phyloP scores from a whole-genome alignment of 495 filamentous ascomycete genomes.

The Pyrenula aspistea region DNA sequence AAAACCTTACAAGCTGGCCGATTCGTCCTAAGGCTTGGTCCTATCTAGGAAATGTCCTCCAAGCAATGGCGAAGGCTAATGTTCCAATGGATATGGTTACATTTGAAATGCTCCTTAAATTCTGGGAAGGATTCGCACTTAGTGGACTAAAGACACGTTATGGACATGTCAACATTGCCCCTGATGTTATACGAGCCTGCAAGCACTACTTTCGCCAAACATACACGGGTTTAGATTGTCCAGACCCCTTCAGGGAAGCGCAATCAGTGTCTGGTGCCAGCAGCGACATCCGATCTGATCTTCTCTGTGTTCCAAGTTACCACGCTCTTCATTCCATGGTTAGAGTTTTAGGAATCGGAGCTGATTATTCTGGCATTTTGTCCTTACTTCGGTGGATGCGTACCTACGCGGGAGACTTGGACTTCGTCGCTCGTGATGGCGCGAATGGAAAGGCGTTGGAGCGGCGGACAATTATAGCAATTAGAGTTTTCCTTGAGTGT shows the following conservation, averaged over 20 bases:
- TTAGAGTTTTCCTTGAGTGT: constrained; percentile 40
- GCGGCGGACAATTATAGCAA: constrained; percentile 37
- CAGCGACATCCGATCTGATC: constrained; percentile 11
- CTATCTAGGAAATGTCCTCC: neutral
- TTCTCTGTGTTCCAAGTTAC: constrained; percentile 29
- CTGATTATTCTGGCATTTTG: constrained; percentile 37
- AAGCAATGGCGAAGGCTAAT: neutral
- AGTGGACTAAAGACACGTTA: neutral
- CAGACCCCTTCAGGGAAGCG: neutral
- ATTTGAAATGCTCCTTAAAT: neutral
- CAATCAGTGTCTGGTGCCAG: neutral
- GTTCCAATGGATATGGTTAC: neutral
- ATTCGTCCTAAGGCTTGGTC: neutral
- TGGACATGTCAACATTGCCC: neutral
- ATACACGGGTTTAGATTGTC: neutral
- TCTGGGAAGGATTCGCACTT: neutral
- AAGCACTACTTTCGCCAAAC: neutral
- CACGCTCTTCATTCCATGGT: constrained; percentile 40
- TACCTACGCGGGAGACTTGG: constrained; percentile 20
- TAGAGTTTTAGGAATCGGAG: constrained; percentile 33
- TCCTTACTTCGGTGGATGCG: constrained; percentile 43
- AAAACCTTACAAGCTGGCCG: neutral
- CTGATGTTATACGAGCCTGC: neutral
- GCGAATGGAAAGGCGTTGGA: constrained; percentile 30
- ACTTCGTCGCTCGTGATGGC: constrained; percentile 24